Conservation (phyloP, 1,284 basidiomycete genomes). For the Stygiomarasmius scandens region DNA sequence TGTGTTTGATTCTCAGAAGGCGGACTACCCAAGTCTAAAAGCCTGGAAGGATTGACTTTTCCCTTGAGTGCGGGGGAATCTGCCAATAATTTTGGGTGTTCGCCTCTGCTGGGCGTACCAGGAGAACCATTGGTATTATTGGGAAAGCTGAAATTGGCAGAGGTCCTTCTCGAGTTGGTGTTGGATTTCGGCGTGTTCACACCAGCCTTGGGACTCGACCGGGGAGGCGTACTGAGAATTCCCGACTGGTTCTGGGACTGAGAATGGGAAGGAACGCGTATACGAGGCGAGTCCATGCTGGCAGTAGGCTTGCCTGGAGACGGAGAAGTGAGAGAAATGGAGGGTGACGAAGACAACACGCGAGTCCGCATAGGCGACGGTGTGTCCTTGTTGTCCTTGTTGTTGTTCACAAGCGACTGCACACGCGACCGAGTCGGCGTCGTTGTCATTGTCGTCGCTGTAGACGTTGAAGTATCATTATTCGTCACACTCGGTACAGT, state of each 20-base stretch:
- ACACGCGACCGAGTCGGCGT: constrained; percentile 9
- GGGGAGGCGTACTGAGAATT: too few relatives aligned
- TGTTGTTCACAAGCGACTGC: not conserved
- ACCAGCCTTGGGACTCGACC: too few relatives aligned
- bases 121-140: not conserved
- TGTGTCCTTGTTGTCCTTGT: too few relatives aligned
- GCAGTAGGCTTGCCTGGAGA: too few relatives aligned
- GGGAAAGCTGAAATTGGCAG: too few relatives aligned
- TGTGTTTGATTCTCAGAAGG: not conserved
- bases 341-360: constrained; percentile 7
- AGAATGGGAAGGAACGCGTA: not conserved
- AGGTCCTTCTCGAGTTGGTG: too few relatives aligned
- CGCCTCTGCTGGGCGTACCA: not conserved
- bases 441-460: constrained; percentile 4
- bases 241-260: not conserved
- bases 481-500: too few relatives aligned
- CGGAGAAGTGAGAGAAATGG: constrained; percentile 11
- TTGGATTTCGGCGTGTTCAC: too few relatives aligned
- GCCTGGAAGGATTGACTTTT: not conserved
- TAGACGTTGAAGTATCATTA: constrained; percentile 13
- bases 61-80: constrained; percentile 7
- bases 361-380: constrained; percentile 8
- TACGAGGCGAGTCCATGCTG: too few relatives aligned
- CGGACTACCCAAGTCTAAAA: constrained; percentile 1
- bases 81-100: constrained; percentile 1